Evolutionary conservation across 129 eudicot genomes (phyloP), one percentile per base, ranked within the genome.

Genomic region (Lactuca saligna): DNA sequence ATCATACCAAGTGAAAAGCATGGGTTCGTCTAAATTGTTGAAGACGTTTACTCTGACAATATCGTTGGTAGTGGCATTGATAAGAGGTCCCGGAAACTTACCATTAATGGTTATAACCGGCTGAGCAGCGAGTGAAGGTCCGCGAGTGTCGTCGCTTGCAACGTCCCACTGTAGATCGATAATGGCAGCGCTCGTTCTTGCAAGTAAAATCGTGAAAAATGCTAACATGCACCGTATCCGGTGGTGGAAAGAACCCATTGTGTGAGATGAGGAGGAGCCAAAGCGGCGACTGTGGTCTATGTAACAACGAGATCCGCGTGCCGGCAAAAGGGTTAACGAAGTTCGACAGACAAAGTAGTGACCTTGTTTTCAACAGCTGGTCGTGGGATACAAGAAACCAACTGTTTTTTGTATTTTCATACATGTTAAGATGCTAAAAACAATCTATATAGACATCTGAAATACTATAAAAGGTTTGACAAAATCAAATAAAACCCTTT

Each of bases 1-100:
- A 38, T 4, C 75, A 10, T 73, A 88, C 91, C 92, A 89, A 63
- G 96, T 89, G 56, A 89, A 70, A 69, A 89, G 92, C 39, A 89
- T 32, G 1, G 87, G 86, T 73, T 86, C 96, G 25, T 83, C 84
- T 75, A 89, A 10, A 35, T 86, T 57, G 76, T 89, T 89, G 79
- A 79, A 86, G 4, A 86, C 89, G 33, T 89, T 89, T 4, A 83
- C 82, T 67, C 68, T 69, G 44, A 89, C 81, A 12, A 83, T 17
- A 65, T 89, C 92, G 33, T 86, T 86, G 5, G 96, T 83, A 0
- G 92, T 86, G 76, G 96, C 75, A 31, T 89, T 89, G 73, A 89
- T 89, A 15, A 89, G 82, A 17, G 92, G 96, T 61, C 93, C 96
- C 15, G 96, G 96, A 51, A 86, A 86, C 80, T 42, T 53, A 54